Conservation (phyloP, 2,329 filamentous ascomycete genomes). For the Fusarium euwallaceae region DNA sequence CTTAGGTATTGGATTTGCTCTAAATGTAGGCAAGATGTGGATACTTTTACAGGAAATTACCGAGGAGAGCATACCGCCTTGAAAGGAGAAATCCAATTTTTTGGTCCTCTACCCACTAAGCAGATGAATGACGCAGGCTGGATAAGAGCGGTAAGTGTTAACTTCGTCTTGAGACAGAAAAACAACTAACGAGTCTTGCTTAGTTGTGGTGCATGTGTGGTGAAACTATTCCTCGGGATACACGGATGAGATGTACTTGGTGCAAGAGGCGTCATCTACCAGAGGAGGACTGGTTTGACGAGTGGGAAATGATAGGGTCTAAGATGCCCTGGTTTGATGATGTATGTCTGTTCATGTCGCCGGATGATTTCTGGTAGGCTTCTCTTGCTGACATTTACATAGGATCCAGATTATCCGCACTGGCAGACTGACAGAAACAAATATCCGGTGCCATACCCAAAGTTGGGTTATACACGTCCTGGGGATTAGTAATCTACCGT, state of each 20-base stretch:
- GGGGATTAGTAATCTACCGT: not conserved
- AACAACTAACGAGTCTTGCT: not conserved
- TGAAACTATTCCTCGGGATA: not conserved
- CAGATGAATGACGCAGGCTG: not conserved
- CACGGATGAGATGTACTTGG: conserved; percentile 22
- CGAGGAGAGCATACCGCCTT: not conserved
- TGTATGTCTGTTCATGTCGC: not conserved
- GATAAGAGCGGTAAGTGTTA: not conserved
- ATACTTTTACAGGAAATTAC: not conserved
- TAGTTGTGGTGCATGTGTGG: conserved; percentile 37
- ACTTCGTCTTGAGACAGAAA: not conserved
- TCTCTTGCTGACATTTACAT: not conserved
- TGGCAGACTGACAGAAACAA: conserved; percentile 11
- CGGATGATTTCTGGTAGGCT: accelerated
- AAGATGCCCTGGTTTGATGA: conserved; percentile 33
- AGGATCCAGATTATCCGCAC: conserved; percentile 26
- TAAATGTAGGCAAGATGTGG: not conserved
- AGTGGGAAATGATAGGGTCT: not conserved
- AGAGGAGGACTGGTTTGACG: conserved; percentile 20
- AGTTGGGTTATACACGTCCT: not conserved
- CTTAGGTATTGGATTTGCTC: conserved; percentile 32
- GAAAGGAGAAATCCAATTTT: conserved; percentile 9
- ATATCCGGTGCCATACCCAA: conserved; percentile 29
- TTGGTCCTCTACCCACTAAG: conserved; percentile 6
- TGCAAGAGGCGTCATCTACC: conserved; percentile 30